phyloP scores from a whole-genome alignment of 805 yeast species.

The Huiozyma sinensis region DNA sequence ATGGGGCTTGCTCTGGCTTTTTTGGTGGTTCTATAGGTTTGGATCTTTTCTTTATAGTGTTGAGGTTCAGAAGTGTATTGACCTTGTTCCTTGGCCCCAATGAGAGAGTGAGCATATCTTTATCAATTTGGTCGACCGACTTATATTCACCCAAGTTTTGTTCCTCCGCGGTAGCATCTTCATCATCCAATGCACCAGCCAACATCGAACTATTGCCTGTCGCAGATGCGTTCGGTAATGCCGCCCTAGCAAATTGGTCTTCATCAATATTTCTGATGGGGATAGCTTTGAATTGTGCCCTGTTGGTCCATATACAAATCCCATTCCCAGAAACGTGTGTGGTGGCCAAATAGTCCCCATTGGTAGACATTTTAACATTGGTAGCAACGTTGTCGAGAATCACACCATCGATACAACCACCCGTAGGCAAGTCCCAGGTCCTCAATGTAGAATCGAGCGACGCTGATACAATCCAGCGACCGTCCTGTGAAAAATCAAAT shows the following conservation, averaged over 20 bases:
- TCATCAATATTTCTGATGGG: constrained; percentile 70
- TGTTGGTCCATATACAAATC: constrained; percentile 83
- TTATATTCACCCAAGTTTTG: constrained; percentile 30
- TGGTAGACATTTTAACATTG: constrained; percentile 65
- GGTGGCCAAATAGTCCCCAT: constrained; percentile 86
- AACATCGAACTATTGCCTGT: constrained; percentile 61
- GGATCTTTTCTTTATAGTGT: constrained; percentile 73
- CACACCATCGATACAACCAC: constrained; percentile 92
- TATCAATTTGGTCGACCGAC: constrained; percentile 52
- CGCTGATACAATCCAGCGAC: constrained; percentile 85
- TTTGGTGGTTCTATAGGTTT: constrained; percentile 85
- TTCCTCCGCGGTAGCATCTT: constrained; percentile 23
- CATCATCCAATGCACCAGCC: constrained; percentile 60
- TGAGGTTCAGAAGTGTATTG: constrained; percentile 69
- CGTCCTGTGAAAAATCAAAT: constrained; percentile 86
- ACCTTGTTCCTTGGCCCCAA: constrained; percentile 68
- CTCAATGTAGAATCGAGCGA: constrained; percentile 79
- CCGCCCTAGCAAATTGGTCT: constrained; percentile 51
- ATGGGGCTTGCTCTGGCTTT: constrained; percentile 70
- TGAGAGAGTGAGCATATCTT: constrained; percentile 60
- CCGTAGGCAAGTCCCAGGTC: constrained; percentile 96
- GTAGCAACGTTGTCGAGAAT: constrained; percentile 72
- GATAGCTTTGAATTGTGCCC: constrained; percentile 69
- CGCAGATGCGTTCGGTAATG: constrained; percentile 70
- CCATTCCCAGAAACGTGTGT: constrained; percentile 88